phyloP scores from a whole-genome alignment of 2,329 filamentous ascomycete genomes.

The Aspergillus uvarum region DNA sequence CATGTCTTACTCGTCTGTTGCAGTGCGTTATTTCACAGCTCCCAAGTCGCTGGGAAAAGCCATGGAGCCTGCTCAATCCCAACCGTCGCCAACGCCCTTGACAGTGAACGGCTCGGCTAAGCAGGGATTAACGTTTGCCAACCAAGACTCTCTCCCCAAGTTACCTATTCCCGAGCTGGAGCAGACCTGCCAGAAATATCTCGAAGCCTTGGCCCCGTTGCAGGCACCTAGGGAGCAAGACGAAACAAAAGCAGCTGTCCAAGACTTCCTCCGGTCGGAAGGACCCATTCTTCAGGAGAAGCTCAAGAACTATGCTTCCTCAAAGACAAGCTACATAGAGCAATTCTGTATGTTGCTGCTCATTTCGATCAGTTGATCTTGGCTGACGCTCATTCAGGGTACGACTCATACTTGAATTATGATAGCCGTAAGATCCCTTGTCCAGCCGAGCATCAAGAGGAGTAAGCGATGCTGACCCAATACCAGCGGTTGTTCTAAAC shows the following conservation, averaged over 20 bases:
- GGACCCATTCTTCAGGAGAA: slow-evolving; percentile 84
- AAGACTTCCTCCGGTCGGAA: slow-evolving; percentile 78
- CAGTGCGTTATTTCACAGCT: slow-evolving; percentile 69
- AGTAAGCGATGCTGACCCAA: slow-evolving; percentile 12
- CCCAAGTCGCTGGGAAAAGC: slow-evolving; percentile 73
- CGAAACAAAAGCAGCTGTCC: slow-evolving; percentile 75
- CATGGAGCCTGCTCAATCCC: slow-evolving; percentile 49
- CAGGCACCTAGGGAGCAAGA: slow-evolving; percentile 78
- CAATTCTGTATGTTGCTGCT: slow-evolving; percentile 77
- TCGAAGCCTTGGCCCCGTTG: slow-evolving; percentile 75
- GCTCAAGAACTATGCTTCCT: slow-evolving; percentile 83
- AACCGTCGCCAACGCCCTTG: slow-evolving; percentile 17
- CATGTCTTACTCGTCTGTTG: slow-evolving; percentile 60
- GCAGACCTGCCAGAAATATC: slow-evolving; percentile 72
- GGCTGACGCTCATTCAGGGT: slow-evolving; percentile 63
- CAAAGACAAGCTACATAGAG: slow-evolving; percentile 94
- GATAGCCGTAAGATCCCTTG: slow-evolving; percentile 66
- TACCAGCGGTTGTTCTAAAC: slow-evolving; percentile 79
- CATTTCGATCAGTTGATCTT: background rate
- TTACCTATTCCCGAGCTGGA: slow-evolving; percentile 90
- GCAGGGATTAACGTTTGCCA: slow-evolving; percentile 79
- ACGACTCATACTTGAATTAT: slow-evolving; percentile 96
- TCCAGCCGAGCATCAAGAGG: background rate
- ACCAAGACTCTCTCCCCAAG: slow-evolving; percentile 85
- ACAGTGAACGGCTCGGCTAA: slow-evolving; percentile 42